A percentile compares a stretch with the other conserved stretches of the same genome.
phyloP scores from a whole-genome alignment of 1,284 basidiomycete species.

The Cronartium ribicola region DNA sequence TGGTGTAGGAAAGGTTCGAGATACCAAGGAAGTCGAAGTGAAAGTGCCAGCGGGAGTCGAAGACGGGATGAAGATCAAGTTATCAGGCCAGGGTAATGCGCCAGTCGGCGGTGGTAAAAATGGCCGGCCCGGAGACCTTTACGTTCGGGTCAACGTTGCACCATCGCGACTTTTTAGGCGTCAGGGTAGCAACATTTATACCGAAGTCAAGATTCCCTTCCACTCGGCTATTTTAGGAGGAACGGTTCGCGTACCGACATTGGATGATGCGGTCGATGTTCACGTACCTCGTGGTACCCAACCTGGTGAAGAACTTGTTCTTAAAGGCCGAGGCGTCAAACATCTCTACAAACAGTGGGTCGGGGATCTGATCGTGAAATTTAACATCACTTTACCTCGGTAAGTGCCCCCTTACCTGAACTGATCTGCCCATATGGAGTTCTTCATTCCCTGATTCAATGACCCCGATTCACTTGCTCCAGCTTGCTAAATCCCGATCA shows the following conservation, averaged over 20 bases:
- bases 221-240: conserved; percentile 89
- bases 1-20: conserved; percentile 81
- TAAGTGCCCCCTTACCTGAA: conserved; percentile 53
- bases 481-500: conserved; percentile 34
- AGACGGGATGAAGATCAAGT: conserved; percentile 88
- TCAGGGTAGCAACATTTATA: conserved; percentile 87
- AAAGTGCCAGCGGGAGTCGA: conserved; percentile 79
- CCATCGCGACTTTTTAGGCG: conserved; percentile 79
- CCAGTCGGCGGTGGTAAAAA: conserved; percentile 65
- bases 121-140: conserved; percentile 60
- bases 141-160: conserved; percentile 79
- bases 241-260: conserved; percentile 82
- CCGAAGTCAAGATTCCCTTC: conserved; percentile 84
- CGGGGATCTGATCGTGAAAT: conserved; percentile 87
- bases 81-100: conserved; percentile 79
- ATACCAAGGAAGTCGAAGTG: conserved; percentile 72
- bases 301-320: conserved; percentile 91
- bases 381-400: conserved; percentile 84
- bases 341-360: conserved; percentile 54
- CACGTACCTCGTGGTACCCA: conserved; percentile 90
- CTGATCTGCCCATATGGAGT: not conserved
- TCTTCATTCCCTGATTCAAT: not conserved
- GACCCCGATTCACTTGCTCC: not conserved
- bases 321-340: conserved; percentile 80
- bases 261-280: conserved; percentile 94